Percentiles rank a stretch among this genome's conserved stretches.
Evolutionary conservation across 805 yeast genomes (phyloP).

Genomic region (Barnettozyma vustinii): DNA sequence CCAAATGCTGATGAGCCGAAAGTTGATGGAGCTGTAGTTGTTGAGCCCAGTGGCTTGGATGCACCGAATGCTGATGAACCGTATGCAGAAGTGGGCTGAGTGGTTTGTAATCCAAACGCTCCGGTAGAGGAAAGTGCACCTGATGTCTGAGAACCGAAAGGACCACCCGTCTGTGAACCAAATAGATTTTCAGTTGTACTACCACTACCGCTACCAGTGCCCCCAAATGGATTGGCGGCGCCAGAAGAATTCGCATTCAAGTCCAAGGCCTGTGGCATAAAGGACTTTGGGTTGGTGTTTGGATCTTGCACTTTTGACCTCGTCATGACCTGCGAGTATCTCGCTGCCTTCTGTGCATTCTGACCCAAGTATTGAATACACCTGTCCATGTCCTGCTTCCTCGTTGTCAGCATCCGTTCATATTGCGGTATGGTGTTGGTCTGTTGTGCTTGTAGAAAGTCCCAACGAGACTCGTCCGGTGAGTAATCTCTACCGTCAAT

Average conservation of each 20-base stretch:
- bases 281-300: slow-evolving; percentile 25
- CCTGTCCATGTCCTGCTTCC: slow-evolving; percentile 42
- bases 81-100: background rate
- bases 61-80: background rate
- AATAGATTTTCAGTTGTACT: background rate
- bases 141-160: background rate
- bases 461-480: slow-evolving; percentile 45
- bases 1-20: slow-evolving; percentile 11
- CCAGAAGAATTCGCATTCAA: slow-evolving; percentile 20
- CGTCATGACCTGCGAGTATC: slow-evolving; percentile 47
- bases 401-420: slow-evolving; percentile 34
- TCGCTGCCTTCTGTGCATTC: slow-evolving; percentile 46
- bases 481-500: slow-evolving; percentile 50
- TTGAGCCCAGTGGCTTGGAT: background rate
- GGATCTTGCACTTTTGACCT: slow-evolving; percentile 26
- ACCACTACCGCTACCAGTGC: background rate
- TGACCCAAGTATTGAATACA: slow-evolving; percentile 34
- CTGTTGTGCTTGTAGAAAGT: slow-evolving; percentile 37
- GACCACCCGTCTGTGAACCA: background rate
- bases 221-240: background rate
- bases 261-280: slow-evolving; percentile 31
- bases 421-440: slow-evolving; percentile 33
- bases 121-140: too few relatives aligned
- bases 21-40: background rate
- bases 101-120: background rate